phyloP scores from a whole-genome alignment of 495 filamentous ascomycete species.

The Evernia prunastri region DNA sequence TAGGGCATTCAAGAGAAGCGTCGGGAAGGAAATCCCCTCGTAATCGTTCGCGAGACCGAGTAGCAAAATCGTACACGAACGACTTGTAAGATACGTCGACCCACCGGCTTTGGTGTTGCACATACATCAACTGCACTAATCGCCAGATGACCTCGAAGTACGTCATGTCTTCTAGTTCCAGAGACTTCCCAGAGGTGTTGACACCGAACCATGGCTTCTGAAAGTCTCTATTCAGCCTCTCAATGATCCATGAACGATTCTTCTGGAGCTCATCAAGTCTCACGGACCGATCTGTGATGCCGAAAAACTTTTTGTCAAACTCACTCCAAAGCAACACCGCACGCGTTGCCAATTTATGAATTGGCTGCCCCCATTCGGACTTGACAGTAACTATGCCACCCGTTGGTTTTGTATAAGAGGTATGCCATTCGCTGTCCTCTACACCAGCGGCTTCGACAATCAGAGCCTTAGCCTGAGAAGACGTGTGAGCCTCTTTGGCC shows the following conservation, averaged over 20 bases:
- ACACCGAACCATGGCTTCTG: conserved; percentile 39
- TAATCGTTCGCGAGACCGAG: conserved; percentile 25
- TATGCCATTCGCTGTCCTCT: conserved; percentile 31
- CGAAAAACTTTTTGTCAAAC: conserved; percentile 37
- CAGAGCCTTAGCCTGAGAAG: conserved; percentile 28
- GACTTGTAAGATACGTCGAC: conserved; percentile 33
- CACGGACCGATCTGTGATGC: conserved; percentile 26
- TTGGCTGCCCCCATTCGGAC: conserved; percentile 42
- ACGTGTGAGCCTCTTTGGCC: conserved; percentile 39
- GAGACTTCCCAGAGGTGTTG: conserved; percentile 23
- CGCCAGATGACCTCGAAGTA: conserved; percentile 34
- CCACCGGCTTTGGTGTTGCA: conserved; percentile 35
- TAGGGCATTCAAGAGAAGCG: conserved; percentile 5
- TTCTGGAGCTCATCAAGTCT: conserved; percentile 27
- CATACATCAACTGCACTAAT: conserved; percentile 34
- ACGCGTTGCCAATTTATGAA: conserved; percentile 39
- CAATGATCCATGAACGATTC: conserved; percentile 30
- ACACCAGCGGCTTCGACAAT: conserved; percentile 33
- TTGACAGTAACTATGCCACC: conserved; percentile 37
- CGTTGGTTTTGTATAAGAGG: conserved; percentile 26
- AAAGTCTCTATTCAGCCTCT: conserved; percentile 35
- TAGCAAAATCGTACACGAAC: conserved; percentile 30
- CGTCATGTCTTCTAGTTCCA: conserved; percentile 38
- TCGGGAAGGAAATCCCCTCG: background rate
- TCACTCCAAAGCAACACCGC: conserved; percentile 37